Base-by-base conservation (phyloP, 768 basidiomycete genomes). In the Panaeolus papilionaceus region DNA sequence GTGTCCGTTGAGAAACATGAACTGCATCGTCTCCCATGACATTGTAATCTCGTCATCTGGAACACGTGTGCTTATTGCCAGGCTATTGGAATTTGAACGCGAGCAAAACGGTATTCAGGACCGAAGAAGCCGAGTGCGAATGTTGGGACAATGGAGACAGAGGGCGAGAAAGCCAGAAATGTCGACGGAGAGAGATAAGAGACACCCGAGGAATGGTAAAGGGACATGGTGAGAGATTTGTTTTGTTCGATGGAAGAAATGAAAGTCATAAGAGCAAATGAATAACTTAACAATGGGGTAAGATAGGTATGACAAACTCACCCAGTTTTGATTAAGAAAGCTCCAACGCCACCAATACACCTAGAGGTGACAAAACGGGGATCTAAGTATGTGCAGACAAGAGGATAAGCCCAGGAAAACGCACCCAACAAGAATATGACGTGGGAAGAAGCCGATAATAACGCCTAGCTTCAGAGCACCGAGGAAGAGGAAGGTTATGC, bases 261-360 rank as follows among this genome's bases (percentile, higher is more conserved):
- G 18, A 23, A 16, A 63, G 51, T 38, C 20, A n/a, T 12, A 39
- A 23, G 33, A 44, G 38, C 37, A 12, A 28, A 49, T 40, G 4
- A 40, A 14, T 40, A 40, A 44, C 42, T 18, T 14, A 16, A 18
- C 5, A 16, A 44, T 14, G 18, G 42, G 18, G 18, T 18, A 14
- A 16, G 42, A 44, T 14, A 65, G 20, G 10, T 11, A 66, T 39
- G 18, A 12, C 10, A 44, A 44, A 70, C 85, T 66, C 71, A 93
- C 92, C 95, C 96, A 0, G 96, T 98, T 72, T 92, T 84, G 47
- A 98, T 88, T 58, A 99, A 83, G 78, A 99, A 99, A 9, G 91
- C 88, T 16, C 97, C 97, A 38, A 99, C 94, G n/a, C 97, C 96
- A 10, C 96, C 96, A 45, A 98, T 98, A 73, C 92, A 92, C 14